Evolutionary conservation across 495 filamentous ascomycete species (phyloP).

Genomic region (Cercophora newfieldiana): DNA sequence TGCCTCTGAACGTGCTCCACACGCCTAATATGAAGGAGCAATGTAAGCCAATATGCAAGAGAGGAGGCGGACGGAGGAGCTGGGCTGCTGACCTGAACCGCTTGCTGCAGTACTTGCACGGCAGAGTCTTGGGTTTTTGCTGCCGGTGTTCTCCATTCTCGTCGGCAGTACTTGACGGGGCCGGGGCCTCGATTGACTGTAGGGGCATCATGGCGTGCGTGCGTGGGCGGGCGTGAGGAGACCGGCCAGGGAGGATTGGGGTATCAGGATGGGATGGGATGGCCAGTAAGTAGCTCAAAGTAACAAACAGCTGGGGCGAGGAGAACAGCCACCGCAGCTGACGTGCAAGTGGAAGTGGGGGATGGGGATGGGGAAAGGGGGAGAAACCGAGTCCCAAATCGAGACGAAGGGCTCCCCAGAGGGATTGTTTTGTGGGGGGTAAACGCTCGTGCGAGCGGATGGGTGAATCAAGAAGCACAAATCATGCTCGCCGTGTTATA

Average conservation of each 20-base stretch:
- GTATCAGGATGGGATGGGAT: conserved; percentile 38
- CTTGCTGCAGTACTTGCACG: conserved; percentile 57
- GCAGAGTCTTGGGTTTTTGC: conserved; percentile 55
- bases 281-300: conserved; percentile 21
- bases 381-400: conserved; percentile 12
- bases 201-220: conserved; percentile 50
- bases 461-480: conserved; percentile 26
- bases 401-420: conserved; percentile 12
- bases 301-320: conserved; percentile 23
- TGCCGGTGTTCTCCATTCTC: conserved; percentile 50
- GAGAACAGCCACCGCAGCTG: conserved; percentile 9
- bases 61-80: conserved; percentile 28
- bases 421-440: conserved; percentile 29
- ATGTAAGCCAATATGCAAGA: conserved; percentile 43
- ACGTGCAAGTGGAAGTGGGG: conserved; percentile 18
- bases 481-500: conserved; percentile 28
- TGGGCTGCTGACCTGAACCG: conserved; percentile 50
- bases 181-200: conserved; percentile 51
- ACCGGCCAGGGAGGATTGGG: conserved; percentile 38
- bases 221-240: no score
- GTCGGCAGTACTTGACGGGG: conserved; percentile 42
- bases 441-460: conserved; percentile 19
- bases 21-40: conserved; percentile 50
- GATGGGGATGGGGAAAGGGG: conserved; percentile 24
- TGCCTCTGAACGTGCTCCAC: conserved; percentile 62